phyloP scores from a whole-genome alignment of 345 rosid species.

The Gynandropsis gynandra region DNA sequence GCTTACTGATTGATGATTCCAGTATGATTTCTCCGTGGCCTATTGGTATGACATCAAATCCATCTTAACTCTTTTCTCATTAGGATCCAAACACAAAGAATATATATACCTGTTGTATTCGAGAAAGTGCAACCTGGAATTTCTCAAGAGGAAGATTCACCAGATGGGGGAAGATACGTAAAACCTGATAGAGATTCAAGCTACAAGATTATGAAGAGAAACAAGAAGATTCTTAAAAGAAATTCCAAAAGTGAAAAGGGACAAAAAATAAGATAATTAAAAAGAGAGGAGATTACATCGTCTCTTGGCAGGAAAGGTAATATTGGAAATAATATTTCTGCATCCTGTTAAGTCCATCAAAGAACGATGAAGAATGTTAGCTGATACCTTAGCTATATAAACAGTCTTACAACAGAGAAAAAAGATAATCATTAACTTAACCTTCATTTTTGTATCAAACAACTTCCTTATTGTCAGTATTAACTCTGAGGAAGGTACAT shows the following conservation, averaged over 20 bases:
- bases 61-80: not conserved
- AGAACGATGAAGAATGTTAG: constrained; percentile 3
- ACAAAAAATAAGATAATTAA: constrained; percentile 13
- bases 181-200: constrained; percentile 40
- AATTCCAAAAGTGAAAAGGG: not conserved
- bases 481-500: constrained; percentile 68
- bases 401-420: constrained; percentile 5
- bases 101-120: constrained; percentile 60
- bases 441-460: constrained; percentile 87
- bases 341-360: constrained; percentile 61
- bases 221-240: constrained; percentile 7
- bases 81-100: not conserved
- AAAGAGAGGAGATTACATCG: constrained; percentile 41
- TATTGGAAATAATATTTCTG: constrained; percentile 75
- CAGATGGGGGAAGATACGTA: constrained; percentile 56
- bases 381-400: constrained; percentile 6
- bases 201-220: constrained; percentile 2
- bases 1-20: too few relatives aligned
- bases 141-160: constrained; percentile 77
- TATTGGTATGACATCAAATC: too few relatives aligned
- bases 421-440: constrained; percentile 27
- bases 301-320: constrained; percentile 80
- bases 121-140: constrained; percentile 74
- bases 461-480: constrained; percentile 67
- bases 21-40: too few relatives aligned